Base-by-base conservation (phyloP, 768 basidiomycete species). In the Calocera cornea region DNA sequence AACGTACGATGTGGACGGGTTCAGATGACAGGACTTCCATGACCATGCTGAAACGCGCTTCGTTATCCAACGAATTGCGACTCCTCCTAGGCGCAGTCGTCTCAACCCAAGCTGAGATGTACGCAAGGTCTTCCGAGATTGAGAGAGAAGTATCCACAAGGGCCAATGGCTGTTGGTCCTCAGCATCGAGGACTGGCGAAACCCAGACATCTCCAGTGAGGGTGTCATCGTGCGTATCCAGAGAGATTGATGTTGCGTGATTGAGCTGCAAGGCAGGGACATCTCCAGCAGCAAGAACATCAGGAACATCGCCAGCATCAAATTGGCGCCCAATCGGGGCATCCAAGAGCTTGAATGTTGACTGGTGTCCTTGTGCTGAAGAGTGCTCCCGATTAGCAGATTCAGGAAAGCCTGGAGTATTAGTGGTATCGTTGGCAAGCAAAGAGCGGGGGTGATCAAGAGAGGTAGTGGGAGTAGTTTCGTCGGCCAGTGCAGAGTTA, bases 11-110 rank as follows among this genome's bases (percentile, higher is more conserved):
- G 10, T 60, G 10, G 54, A 60, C 5, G 3, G 54, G 11, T 60
- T 60, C 31, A 31, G 5, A 5, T 5, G 54, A 60, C 54, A 60
- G 27, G 14, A 60, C 54, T 22, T 60, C 54, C 54, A 60, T 60
- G 27, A 60, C 54, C 54, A 60, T 60, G 54, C 54, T 60, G 54
- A 60, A 60, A 22, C 54, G 54, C 2, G 54, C 24, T 29, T 60
- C 54, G 27, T 16, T 27, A 19, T 60, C 54, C 27, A 60, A 33
- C 24, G 27, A 5, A 19, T 60, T 8, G 14, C 54, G 2, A 8
- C 27, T 27, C 24, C 27, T 60, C 2, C 14, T 27, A 12, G 27
- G 11, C 7, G 27, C 14, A 31, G 54, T 10, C 7, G 24, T 16
- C 27, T 29, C 14, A 2, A 60, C 27, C 54, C 54, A 60, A 2